These are phyloP conservation scores for Schizosaccharomyces octosporus DNA, from an alignment of 805 yeast genomes.

Conservation along the genomic window DNA sequence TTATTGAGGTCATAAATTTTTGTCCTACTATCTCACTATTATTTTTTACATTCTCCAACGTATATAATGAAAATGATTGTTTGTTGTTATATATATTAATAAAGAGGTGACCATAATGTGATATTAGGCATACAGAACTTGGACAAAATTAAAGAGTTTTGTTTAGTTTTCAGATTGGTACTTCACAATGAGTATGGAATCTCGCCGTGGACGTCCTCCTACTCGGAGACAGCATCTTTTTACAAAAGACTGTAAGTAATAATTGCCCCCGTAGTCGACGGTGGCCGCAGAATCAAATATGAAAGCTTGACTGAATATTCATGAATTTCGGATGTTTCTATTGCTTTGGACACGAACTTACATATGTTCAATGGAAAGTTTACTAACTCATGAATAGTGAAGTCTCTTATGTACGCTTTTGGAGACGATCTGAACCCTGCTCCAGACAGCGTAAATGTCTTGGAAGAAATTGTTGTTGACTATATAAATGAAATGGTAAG, in stretches of 20 bases:
- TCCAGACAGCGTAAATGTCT: constrained; percentile 35
- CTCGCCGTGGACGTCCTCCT: neutral
- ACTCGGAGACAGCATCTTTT: neutral
- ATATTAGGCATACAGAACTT: too few species aligned
- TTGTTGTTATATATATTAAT: too few species aligned
- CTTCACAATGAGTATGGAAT: neutral
- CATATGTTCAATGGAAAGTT: neutral
- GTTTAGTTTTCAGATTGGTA: neutral
- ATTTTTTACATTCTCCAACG: too few species aligned
- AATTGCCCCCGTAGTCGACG: neutral
- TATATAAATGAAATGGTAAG: constrained; percentile 31
- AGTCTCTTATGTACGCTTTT: constrained; percentile 39
- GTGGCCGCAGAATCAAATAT: too few species aligned
- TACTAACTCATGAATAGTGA: constrained; percentile 12
- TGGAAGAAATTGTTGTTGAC: constrained; percentile 43
- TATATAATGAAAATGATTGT: too few species aligned
- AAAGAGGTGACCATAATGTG: too few species aligned
- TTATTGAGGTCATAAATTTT: too few species aligned
- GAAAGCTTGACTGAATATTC: too few species aligned
- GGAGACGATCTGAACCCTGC: constrained; percentile 51
- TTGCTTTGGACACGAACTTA: neutral
- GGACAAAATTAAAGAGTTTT: neutral
- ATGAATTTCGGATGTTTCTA: neutral
- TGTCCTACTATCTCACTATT: too few species aligned
- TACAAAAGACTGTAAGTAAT: neutral